Conservation (phyloP, 2,329 filamentous ascomycete species). For the Exophiala sideris region DNA sequence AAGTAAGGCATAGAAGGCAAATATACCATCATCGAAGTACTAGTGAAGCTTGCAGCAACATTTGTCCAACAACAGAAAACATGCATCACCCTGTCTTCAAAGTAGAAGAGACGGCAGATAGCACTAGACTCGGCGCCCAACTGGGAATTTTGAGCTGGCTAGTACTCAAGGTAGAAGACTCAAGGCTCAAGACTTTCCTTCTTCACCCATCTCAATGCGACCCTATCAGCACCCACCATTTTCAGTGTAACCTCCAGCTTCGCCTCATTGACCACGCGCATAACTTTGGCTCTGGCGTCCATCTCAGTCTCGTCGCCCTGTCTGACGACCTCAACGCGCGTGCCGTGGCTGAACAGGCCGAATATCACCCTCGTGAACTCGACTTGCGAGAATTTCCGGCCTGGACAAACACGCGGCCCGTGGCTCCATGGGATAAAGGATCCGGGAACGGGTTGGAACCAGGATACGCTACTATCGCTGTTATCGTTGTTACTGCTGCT, state of each 20-base stretch:
- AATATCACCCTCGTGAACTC: conserved; percentile 36
- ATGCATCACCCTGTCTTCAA: too few relatives aligned
- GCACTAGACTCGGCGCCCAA: too few relatives aligned
- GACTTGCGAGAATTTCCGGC: conserved; percentile 37
- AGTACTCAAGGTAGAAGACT: too few relatives aligned
- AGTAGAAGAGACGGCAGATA: too few relatives aligned
- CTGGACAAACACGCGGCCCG: conserved; percentile 34
- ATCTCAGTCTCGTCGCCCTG: conserved; percentile 11
- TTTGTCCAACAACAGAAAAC: too few relatives aligned
- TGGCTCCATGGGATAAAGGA: conserved; percentile 33
- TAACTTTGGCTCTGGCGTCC: conserved; percentile 3
- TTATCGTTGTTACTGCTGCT: conserved; percentile 25
- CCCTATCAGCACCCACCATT: conserved; percentile 9
- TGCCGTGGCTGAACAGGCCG: conserved; percentile 14
- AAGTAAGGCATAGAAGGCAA: too few relatives aligned
- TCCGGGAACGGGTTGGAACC: conserved; percentile 28
- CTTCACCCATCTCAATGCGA: conserved; percentile 14
- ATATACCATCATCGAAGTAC: too few relatives aligned
- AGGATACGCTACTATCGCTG: conserved; percentile 47
- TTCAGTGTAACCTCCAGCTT: conserved; percentile 20
- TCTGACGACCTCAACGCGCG: conserved; percentile 16
- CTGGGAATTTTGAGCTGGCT: too few relatives aligned
- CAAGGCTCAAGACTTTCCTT: neutral
- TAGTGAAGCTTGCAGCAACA: too few relatives aligned
- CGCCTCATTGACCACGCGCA: conserved; percentile 11